These are phyloP conservation scores for Cladosporium sp. DNA, from an alignment of 2,329 filamentous ascomycete species.

Conservation along the genomic window DNA sequence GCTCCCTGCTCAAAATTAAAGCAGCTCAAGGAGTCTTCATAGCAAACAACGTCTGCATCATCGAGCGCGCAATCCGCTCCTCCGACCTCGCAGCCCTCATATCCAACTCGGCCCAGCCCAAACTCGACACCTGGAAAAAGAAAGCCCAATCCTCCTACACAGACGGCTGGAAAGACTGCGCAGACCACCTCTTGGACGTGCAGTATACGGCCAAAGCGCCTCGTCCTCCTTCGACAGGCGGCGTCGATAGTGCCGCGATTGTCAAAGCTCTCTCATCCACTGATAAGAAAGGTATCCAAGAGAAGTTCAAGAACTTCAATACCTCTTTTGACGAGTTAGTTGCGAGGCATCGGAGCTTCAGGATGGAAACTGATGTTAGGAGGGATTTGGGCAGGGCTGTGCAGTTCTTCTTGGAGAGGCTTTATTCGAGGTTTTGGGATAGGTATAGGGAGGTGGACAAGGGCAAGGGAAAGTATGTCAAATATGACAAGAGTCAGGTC, in stretches of 20 bases:
- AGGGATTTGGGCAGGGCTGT: constrained; percentile 77
- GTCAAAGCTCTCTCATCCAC: constrained; percentile 80
- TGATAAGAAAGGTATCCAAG: constrained; percentile 93
- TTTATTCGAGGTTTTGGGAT: constrained; percentile 95
- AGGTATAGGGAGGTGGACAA: constrained; percentile 97
- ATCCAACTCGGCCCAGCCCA: constrained; percentile 44
- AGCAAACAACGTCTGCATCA: constrained; percentile 78
- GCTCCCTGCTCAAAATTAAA: constrained; percentile 69
- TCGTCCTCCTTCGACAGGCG: constrained; percentile 67
- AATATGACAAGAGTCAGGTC: constrained; percentile 86
- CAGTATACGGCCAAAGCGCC: constrained; percentile 77
- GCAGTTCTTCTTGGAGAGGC: constrained; percentile 84
- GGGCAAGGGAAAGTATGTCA: constrained; percentile 96
- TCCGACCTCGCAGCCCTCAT: constrained; percentile 75
- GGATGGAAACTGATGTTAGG: constrained; percentile 88
- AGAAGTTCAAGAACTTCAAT: constrained; percentile 93
- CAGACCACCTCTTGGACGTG: constrained; percentile 78
- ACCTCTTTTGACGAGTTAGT: constrained; percentile 85
- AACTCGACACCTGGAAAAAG: constrained; percentile 76
- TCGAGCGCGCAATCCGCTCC: constrained; percentile 77
- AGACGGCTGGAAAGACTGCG: constrained; percentile 83
- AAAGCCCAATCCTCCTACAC: constrained; percentile 77
- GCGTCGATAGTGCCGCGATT: constrained; percentile 73
- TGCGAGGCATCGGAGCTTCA: constrained; percentile 71
- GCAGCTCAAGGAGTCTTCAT: constrained; percentile 81